phyloP scores from a whole-genome alignment of 2,329 filamentous ascomycete genomes.

The Claviceps sp. region DNA sequence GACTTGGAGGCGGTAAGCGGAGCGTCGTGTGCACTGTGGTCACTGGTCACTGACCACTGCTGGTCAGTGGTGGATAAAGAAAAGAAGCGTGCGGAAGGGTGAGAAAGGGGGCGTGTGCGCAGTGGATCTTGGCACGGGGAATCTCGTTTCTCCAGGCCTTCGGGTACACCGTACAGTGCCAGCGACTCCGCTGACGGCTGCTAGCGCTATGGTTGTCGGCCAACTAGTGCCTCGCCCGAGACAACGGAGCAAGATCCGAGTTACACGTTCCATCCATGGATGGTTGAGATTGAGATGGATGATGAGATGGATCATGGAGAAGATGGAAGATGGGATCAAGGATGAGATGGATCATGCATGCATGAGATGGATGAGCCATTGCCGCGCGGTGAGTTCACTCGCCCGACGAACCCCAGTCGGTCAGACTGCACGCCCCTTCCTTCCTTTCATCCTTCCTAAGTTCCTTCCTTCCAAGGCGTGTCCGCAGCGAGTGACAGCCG shows the following conservation, averaged over 20 bases:
- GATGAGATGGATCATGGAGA: neutral
- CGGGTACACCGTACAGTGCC: neutral
- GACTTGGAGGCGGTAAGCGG: neutral
- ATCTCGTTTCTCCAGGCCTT: neutral
- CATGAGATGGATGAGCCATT: neutral
- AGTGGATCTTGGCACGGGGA: neutral
- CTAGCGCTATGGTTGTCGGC: neutral
- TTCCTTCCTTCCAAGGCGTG: neutral
- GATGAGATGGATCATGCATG: neutral
- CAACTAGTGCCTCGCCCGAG: neutral
- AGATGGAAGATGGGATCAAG: neutral
- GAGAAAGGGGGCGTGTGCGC: neutral
- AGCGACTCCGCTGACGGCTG: neutral
- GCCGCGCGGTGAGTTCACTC: neutral
- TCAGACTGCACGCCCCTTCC: neutral
- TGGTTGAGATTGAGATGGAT: neutral
- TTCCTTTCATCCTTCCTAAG: neutral
- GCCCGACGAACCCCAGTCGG: slow-evolving; percentile 1
- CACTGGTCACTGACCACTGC: neutral
- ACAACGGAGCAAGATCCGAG: neutral
- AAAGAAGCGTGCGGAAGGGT: neutral
- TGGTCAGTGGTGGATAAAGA: neutral
- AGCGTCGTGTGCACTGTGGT: neutral
- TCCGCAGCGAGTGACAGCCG: neutral
- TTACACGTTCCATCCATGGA: neutral